A percentile compares a stretch with the other conserved stretches of the same genome.
Conservation (phyloP, 768 basidiomycete genomes). For the Hemileccinum impolitum region DNA sequence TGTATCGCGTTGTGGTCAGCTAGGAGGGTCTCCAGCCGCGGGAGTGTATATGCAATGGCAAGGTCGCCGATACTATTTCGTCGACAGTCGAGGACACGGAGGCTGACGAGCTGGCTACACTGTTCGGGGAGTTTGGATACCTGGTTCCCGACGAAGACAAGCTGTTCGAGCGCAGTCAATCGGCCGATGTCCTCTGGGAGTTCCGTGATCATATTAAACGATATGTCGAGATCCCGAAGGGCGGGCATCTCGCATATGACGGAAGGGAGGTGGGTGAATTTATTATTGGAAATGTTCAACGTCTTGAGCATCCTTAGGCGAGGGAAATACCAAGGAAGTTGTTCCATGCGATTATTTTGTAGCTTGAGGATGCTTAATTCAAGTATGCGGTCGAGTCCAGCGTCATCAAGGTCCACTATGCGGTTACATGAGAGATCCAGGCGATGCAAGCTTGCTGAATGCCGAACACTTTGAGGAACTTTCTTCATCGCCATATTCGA, state of each 20-base stretch:
- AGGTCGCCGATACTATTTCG: constrained; percentile 82
- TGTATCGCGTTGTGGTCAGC: constrained; percentile 85
- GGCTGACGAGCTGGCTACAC: constrained; percentile 50
- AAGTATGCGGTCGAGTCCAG: constrained; percentile 73
- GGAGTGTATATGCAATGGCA: constrained; percentile 61
- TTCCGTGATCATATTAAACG: constrained; percentile 85
- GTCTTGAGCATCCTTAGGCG: constrained; percentile 65
- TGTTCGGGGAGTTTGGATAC: constrained; percentile 68
- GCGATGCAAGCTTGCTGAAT: constrained; percentile 67
- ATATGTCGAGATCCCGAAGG: constrained; percentile 87
- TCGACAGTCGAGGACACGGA: constrained; percentile 78
- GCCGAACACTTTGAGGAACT: constrained; percentile 79
- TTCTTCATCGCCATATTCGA: constrained; percentile 94
- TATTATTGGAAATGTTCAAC: constrained; percentile 96
- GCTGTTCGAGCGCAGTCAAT: constrained; percentile 61
- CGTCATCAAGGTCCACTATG: constrained; percentile 84
- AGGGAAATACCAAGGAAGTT: constrained; percentile 82
- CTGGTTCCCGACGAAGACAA: constrained; percentile 85
- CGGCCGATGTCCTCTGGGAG: constrained; percentile 79
- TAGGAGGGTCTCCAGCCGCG: constrained; percentile 60
- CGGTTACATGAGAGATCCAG: constrained; percentile 92
- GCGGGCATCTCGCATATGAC: constrained; percentile 70
- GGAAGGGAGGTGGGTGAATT: constrained; percentile 70
- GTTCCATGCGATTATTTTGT: constrained; percentile 90
- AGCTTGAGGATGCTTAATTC: constrained; percentile 66